Base-by-base conservation (phyloP, 169 alveolate species). In the Babesia divergens region DNA sequence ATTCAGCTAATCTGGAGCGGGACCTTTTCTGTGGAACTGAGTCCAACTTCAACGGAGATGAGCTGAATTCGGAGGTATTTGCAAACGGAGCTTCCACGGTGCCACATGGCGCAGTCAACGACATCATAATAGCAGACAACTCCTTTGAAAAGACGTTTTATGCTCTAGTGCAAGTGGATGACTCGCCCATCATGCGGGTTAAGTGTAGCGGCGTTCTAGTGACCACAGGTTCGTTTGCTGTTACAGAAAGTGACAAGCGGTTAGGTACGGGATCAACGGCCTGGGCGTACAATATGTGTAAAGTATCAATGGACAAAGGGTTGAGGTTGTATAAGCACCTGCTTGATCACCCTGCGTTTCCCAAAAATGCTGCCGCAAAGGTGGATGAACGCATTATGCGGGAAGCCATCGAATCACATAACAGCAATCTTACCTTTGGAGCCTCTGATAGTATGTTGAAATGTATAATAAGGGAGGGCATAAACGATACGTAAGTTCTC, bases 241-340 rank as follows among this genome's bases (percentile, higher is more conserved):
- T 4, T 13, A 4, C 11, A 29, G 24, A 18, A 6, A 14, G 5
- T 13, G 7, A 18, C 40, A 18, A 38, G 68, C 38, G 1, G 13
- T 11, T 29, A 69, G 95, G 95, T 1, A 88, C 95, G 8, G 95
- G 95, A 29, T 90, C 95, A 16, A 90, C 93, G 31, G 95, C 95
- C 0, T 91, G 95, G 95, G 90, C 93, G 20, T 91, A 84, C 71
- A 91, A 91, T 80, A 80, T 90, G 65, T 68, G 89, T 53, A 86
- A 91, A 53, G 56, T 75, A 38, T 77, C 75, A 47, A 70, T 65
- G 26, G 64, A 68, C 55, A 70, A 68, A 26, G 86, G 83, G 13
- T 24, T 65, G 35, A 32, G 60, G 26, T 37, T 77, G 24, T 31
- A 67, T 24, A 54, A 77, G 26, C 20, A 42, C 5, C 74, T 77